Conservation (phyloP, 495 filamentous ascomycete genomes). For the Trichocladium uniseriatum region DNA sequence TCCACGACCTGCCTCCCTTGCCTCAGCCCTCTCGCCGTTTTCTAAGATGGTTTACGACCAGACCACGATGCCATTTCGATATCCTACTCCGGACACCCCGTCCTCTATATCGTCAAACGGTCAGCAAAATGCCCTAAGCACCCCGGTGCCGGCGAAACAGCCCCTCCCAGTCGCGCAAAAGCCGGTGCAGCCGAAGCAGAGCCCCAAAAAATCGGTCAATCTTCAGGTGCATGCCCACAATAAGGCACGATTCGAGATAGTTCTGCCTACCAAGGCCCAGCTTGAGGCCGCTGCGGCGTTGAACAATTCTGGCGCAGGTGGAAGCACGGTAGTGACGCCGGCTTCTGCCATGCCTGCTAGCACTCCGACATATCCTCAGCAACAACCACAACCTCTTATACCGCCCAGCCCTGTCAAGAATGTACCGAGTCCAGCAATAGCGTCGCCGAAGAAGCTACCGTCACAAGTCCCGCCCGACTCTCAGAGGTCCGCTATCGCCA, state of each 20-base stretch:
- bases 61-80: constrained; percentile 29
- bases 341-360: not conserved
- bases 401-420: not conserved
- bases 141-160: constrained; percentile 12
- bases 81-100: constrained; percentile 27
- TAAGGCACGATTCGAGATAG: constrained; percentile 24
- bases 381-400: not conserved
- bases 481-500: constrained; percentile 21
- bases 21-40: constrained; percentile 32
- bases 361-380: not conserved
- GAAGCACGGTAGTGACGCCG: not conserved
- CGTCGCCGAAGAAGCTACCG: not conserved
- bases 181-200: constrained; percentile 15
- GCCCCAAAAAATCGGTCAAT: constrained; percentile 9
- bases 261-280: constrained; percentile 27
- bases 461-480: constrained; percentile 11
- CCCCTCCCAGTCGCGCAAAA: constrained; percentile 12
- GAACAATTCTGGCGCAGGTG: not conserved
- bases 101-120: constrained; percentile 8
- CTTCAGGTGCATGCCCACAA: constrained; percentile 21
- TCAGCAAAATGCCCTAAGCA: constrained; percentile 4
- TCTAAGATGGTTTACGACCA: constrained; percentile 39
- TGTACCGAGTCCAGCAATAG: not conserved
- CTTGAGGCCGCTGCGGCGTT: constrained; percentile 15
- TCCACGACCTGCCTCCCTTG: constrained; percentile 11